Base-by-base conservation (phyloP, 345 rosid genomes). In the Anacardium occidentale region DNA sequence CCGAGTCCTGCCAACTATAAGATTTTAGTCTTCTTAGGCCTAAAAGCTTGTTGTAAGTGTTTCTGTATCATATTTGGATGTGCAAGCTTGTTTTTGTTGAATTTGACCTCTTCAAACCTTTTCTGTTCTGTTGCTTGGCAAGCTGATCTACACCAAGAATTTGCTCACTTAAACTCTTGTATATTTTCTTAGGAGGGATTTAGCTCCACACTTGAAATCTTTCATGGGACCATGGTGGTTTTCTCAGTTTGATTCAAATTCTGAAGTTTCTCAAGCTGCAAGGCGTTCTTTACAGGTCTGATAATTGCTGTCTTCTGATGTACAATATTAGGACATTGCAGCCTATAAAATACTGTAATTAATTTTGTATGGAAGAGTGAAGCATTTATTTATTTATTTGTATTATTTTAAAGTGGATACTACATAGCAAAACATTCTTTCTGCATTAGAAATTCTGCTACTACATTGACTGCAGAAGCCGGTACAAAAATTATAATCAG, bases 221-320 rank as follows among this genome's bases (percentile, higher is more conserved):
- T 75, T 94, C 76, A 90, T 94, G 94, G 98, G 98, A 69, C 98
- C 98, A 17, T 94, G 98, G 98, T 94, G 98, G 98, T 87, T 88
- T 84, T 88, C 98, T 55, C 98, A 92, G 81, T 94, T 94, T 77
- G 98, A 94, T 83, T 74, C 87, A 64, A 88, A 69, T 83, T 80
- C 86, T 79, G 98, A 94, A 86, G 96, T 92, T 86, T 84, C 97
- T 75, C 84, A 87, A 75, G 91, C 89, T 76, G 97, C 98, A 71
- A 90, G 90, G 85, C 80, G 77, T 59, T 94, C 98, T 50, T 83
- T 94, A 20, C 94, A 90, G 98, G 98, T 94, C 73, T 77, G 79
- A 50, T 70, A 25, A 58, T 25, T 63, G 54, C 37, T 66, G 10
- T 17, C 45, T 66, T 24, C 10, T 70, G 55, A 42, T 70, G 64